Base-by-base conservation (phyloP, 176 grass and related monocot genomes). In the Bromus sterilis region DNA sequence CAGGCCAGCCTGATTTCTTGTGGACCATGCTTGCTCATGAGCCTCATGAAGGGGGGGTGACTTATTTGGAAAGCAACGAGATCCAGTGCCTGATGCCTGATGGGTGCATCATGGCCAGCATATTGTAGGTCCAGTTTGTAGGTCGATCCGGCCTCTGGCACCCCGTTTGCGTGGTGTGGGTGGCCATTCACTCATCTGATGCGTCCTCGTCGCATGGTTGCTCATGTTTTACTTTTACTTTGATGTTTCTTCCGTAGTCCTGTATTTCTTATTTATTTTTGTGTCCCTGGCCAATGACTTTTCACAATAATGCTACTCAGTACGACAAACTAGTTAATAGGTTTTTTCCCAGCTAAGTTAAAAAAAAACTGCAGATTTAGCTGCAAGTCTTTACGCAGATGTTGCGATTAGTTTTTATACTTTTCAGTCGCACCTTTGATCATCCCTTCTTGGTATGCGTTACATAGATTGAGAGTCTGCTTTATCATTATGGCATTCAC, bases 401-500 rank as follows among this genome's bases (percentile, higher is more conserved):
- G 82, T 61, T 72, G 67, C 49, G 66, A 59, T 89, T 86, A 82
- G 59, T 61, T 46, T 86, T 46, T 86, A 74, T 86, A 79, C 83
- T 86, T 86, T 79, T 39, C 66, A 78, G 59, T 75, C 34, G 59
- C 44, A 74, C 24, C 31, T 57, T 78, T 80, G 20, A 64, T 69
- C 65, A 58, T 69, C 81, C 49, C 63, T 74, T 79, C 79, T 90
- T 25, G 75, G 59, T 83, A 69, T 83, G 60, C 55, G 80, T 86
- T 90, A 66, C 53, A 31, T 65, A 56, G 74, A 26, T 57, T 32
- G 46, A 56, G 41, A 28, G 74, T 74, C 66, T 66, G 77, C 75
- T 83, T 90, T 83, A 79, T 83, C 79, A 83, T 86, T 83, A 90
- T 90, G 67, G 79, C 48, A 67, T 58, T 75, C 88, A 83, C 88